These are phyloP conservation scores for Pseudocercospora crystallina DNA, from an alignment of 2,329 filamentous ascomycete species.

Conservation along the genomic window DNA sequence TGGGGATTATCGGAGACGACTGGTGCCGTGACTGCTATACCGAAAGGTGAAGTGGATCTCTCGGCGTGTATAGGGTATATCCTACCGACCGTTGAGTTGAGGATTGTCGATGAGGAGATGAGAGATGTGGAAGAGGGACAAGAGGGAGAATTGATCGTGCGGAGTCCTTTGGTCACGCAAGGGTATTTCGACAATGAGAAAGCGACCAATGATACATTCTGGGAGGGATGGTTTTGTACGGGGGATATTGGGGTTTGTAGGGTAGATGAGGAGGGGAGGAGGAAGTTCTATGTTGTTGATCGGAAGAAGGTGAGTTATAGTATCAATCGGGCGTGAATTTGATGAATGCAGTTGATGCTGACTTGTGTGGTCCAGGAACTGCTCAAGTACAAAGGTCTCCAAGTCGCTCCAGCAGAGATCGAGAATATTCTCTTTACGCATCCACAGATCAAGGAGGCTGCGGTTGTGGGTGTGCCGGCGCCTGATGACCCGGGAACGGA, in stretches of 20 bases:
- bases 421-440: conserved; percentile 47
- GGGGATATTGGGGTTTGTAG: conserved; percentile 80
- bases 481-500: conserved; percentile 47
- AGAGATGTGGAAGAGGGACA: conserved; percentile 41
- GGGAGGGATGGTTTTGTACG: conserved; percentile 82
- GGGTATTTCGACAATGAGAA: conserved; percentile 75
- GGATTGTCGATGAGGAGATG: conserved; percentile 45
- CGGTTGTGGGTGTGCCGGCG: conserved; percentile 47
- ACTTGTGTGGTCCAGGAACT: conserved; percentile 55
- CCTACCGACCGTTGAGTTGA: conserved; percentile 41
- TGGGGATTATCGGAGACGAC: conserved; percentile 38
- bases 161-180: conserved; percentile 44
- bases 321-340: background rate
- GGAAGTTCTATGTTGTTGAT: conserved; percentile 90
- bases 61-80: conserved; percentile 36
- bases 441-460: conserved; percentile 43
- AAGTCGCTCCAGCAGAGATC: conserved; percentile 48
- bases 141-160: conserved; percentile 28
- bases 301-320: conserved; percentile 45
- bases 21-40: conserved; percentile 38
- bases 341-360: background rate
- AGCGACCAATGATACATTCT: conserved; percentile 68
- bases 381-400: conserved; percentile 53
- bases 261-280: conserved; percentile 42
- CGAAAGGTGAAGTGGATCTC: conserved; percentile 36